phyloP scores from a whole-genome alignment of 2,329 filamentous ascomycete genomes.

The Huntiella bhutanensis region DNA sequence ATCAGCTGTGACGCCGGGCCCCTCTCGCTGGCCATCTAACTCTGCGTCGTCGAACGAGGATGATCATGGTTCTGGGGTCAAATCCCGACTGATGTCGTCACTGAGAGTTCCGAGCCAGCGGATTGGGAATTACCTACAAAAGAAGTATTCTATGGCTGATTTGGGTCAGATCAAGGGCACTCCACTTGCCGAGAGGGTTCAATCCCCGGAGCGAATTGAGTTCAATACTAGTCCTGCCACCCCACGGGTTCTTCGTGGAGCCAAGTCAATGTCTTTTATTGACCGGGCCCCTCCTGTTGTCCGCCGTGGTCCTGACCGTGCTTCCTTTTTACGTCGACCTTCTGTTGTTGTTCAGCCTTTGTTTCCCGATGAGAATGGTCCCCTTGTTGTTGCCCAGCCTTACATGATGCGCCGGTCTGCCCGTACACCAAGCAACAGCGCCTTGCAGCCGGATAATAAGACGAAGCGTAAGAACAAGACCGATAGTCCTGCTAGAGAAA shows the following conservation, averaged over 20 bases:
- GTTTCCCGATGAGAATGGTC: conserved; percentile 7
- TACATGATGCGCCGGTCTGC: conserved; percentile 8
- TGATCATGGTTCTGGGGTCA: background rate
- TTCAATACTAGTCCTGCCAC: background rate
- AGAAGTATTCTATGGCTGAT: conserved; percentile 4
- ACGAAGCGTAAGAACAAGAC: conserved; percentile 1
- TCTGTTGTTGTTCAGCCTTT: conserved; percentile 1
- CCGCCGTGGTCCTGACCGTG: background rate
- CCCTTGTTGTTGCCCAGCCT: background rate
- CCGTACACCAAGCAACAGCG: conserved; percentile 6
- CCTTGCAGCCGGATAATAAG: background rate
- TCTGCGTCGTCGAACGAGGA: background rate
- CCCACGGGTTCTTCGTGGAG: conserved; percentile 4
- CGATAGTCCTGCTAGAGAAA: background rate
- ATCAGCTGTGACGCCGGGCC: background rate
- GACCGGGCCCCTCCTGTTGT: conserved; percentile 6
- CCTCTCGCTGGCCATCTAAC: background rate
- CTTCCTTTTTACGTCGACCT: conserved; percentile 5
- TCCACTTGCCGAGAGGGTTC: background rate
- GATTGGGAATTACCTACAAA: too few relatives aligned
- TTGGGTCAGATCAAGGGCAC: background rate
- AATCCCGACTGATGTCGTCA: too few relatives aligned
- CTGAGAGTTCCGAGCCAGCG: too few relatives aligned
- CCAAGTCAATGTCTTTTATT: conserved; percentile 11
- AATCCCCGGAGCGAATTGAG: too few relatives aligned